Evolutionary conservation across 139 green algal species (phyloP).

Genomic region (Chlorella sp.): DNA sequence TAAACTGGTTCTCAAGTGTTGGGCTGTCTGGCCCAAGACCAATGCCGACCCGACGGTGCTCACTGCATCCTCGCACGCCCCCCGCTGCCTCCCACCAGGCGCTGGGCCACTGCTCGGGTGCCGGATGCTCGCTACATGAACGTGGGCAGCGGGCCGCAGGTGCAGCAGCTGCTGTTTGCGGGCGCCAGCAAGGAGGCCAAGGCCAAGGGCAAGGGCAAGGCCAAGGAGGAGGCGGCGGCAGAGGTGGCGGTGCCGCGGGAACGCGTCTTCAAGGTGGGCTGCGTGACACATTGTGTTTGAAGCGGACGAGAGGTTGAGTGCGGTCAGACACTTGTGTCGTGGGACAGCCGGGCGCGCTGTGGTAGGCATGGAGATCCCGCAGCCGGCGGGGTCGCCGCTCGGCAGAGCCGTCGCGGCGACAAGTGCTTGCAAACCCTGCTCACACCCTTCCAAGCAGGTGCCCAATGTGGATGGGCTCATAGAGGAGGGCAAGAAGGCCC

Average conservation of each 20-base stretch:
- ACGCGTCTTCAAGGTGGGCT: slow-evolving; percentile 58
- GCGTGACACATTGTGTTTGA: no score
- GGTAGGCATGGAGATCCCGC: not conserved
- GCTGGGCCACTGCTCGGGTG: slow-evolving; percentile 71
- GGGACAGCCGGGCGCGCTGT: not conserved
- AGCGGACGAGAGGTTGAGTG: no score
- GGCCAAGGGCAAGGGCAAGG: slow-evolving; percentile 15
- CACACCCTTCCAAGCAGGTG: no score
- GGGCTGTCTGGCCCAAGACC: not conserved
- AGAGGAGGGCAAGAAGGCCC: slow-evolving; percentile 57
- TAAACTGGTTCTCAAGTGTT: not conserved
- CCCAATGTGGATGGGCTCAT: slow-evolving; percentile 49
- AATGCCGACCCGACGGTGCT: not conserved
- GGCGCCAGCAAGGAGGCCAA: slow-evolving; percentile 53
- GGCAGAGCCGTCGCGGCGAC: no score
- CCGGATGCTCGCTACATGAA: slow-evolving; percentile 83
- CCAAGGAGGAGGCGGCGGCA: slow-evolving; percentile 30
- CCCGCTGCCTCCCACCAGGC: not conserved
- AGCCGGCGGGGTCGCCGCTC: no score
- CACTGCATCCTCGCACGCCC: no score
- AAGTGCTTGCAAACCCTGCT: not conserved
- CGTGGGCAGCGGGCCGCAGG: slow-evolving; percentile 65
- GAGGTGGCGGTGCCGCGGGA: slow-evolving; percentile 30
- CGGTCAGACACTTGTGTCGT: no score
- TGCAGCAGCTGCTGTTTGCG: slow-evolving; percentile 85